Evolutionary conservation across 169 alveolate genomes (phyloP).

Genomic region (Eimeria acervulina): DNA sequence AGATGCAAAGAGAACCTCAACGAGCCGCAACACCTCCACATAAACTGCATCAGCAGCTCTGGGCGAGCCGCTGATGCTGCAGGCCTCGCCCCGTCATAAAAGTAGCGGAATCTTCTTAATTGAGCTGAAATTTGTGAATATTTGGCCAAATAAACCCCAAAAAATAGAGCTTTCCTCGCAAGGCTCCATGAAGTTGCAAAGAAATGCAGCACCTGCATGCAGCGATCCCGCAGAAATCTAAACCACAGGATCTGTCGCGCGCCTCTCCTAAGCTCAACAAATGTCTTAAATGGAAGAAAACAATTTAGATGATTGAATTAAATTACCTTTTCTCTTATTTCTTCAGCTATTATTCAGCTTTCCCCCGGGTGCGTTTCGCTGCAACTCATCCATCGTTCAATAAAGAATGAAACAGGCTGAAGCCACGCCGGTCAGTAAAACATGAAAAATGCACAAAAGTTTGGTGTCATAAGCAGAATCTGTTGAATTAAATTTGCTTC

Average conservation of each 20-base stretch:
- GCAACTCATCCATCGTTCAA: background rate
- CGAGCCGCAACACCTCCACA: background rate
- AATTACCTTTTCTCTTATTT: background rate
- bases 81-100: background rate
- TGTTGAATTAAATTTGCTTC: background rate
- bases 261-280: background rate
- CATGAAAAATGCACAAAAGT: background rate
- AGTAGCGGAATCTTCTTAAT: background rate
- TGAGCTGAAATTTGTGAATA: background rate
- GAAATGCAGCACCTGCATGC: slow-evolving; percentile 24
- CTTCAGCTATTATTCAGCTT: background rate
- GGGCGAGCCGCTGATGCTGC: background rate
- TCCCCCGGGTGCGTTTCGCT: background rate
- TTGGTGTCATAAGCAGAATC: background rate
- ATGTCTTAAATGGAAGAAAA: no score
- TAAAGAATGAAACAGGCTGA: background rate
- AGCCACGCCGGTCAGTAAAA: background rate
- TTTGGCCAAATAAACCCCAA: background rate
- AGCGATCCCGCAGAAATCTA: background rate
- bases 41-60: background rate
- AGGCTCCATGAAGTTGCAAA: background rate
- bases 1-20: background rate
- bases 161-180: background rate
- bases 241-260: background rate
- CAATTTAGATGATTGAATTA: no score